Evolutionary conservation across 768 basidiomycete genomes (phyloP).

Genomic region (Fomitopsis pulvina): DNA sequence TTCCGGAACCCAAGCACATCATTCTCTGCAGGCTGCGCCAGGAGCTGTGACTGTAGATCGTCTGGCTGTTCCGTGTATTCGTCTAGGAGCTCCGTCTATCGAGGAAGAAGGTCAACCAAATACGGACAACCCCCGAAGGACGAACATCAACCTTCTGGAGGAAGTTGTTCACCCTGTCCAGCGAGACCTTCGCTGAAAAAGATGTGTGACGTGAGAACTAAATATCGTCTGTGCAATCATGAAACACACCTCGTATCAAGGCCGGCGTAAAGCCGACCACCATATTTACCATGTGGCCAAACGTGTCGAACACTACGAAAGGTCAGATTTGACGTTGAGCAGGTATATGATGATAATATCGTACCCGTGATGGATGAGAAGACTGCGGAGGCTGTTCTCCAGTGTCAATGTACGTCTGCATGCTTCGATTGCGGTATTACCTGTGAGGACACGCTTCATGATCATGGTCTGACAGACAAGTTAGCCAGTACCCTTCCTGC

Average conservation of each 20-base stretch:
- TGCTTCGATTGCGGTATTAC: constrained; percentile 1
- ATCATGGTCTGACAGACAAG: constrained; percentile 26
- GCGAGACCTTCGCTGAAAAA: constrained; percentile 28
- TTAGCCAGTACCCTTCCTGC: not conserved
- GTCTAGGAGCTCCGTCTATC: constrained; percentile 17
- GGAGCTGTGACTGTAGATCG: not conserved
- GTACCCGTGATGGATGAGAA: constrained; percentile 32
- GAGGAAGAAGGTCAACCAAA: not conserved
- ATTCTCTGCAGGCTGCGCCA: not conserved
- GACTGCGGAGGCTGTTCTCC: constrained; percentile 25
- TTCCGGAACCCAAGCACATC: constrained; percentile 12
- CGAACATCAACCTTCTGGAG: constrained; percentile 21
- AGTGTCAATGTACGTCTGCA: not conserved
- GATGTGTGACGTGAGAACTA: not conserved
- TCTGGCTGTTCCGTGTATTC: constrained; percentile 6
- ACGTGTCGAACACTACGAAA: constrained; percentile 48
- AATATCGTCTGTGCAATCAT: not conserved
- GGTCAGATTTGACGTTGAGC: constrained; percentile 12
- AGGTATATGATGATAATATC: not conserved
- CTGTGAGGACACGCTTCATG: constrained; percentile 32
- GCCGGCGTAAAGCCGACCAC: constrained; percentile 26
- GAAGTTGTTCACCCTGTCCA: constrained; percentile 35
- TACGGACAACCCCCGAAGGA: not conserved
- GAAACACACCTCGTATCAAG: constrained; percentile 19
- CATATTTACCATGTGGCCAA: constrained; percentile 43